Base-by-base conservation (phyloP, 2,329 filamentous ascomycete species). In the Verticillium zaregamsianum region DNA sequence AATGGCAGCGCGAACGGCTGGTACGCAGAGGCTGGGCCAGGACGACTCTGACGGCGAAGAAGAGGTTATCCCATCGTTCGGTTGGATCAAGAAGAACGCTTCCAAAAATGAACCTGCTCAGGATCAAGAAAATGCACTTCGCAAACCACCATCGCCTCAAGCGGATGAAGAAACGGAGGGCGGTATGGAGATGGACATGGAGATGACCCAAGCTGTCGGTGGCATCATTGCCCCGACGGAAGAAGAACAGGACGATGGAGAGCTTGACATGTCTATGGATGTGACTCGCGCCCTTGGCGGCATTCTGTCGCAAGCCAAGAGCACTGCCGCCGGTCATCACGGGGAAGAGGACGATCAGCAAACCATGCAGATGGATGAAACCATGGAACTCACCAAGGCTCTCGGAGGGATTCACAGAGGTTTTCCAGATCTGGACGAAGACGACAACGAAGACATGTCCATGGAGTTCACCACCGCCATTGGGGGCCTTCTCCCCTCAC, bases 231-330 rank as follows among this genome's bases (percentile, higher is more conserved):
- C 77, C 5, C 80, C 83, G 14, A 79, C 80, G 14, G 72, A 75
- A 17, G 78, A 82, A 28, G 82, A 84, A 23, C 84, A 86, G 65
- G 91, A 93, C 45, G 72, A 75, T 17, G 78, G 82, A 31, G 82
- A 84, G 20, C 84, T 86, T 65, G 91, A 93, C 45, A 88, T 96
- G 82, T 95, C 92, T 25, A 97, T 98, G 94, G 94, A 98, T 68
- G 91, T 97, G 8, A 97, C 94, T 2, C 87, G 86, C 60, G 91
- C 87, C 9, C 81, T 96, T 59, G 94, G 94, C 9, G 86, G 89
- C 3, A 97, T 98, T 60, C 75, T 97, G 23, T 77, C 54, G 15
- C 54, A 55, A n/a, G 25, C 54, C 20, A 55, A 32, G 54, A 67
- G 15, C 54, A n/a, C n/a, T 15, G 23, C 1, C 8, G 28, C 17